Conservation (phyloP, 768 basidiomycete species). For the Pleurotus citrinopileatus region DNA sequence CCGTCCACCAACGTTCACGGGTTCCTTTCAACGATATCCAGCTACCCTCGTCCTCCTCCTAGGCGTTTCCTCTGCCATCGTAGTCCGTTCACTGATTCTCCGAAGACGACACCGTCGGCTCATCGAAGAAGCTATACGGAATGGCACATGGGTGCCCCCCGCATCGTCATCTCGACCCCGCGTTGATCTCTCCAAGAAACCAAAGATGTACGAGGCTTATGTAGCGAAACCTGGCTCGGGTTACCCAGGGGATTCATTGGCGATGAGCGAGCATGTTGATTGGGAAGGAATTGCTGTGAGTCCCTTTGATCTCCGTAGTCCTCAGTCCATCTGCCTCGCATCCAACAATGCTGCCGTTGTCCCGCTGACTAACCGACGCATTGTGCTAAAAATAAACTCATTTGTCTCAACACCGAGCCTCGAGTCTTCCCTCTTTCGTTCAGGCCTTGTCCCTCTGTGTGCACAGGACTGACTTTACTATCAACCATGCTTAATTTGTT, state of each 20-base stretch:
- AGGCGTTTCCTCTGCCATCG: constrained; percentile 63
- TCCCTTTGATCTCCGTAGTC: not conserved
- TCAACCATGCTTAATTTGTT: not conserved
- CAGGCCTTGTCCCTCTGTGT: no score
- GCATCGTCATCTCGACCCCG: constrained; percentile 17
- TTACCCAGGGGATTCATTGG: not conserved
- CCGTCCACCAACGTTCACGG: not conserved
- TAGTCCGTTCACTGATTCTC: constrained; percentile 62
- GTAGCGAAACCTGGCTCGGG: constrained; percentile 23
- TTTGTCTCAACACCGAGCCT: not conserved
- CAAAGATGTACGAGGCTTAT: constrained; percentile 46
- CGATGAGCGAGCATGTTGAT: constrained; percentile 7
- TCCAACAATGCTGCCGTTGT: not conserved
- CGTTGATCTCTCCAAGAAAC: constrained; percentile 44
- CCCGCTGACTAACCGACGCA: not conserved
- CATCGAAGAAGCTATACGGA: constrained; percentile 61
- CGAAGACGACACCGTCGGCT: constrained; percentile 56
- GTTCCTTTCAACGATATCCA: constrained; percentile 13
- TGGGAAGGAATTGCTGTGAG: constrained; percentile 28
- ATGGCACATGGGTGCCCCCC: constrained; percentile 57
- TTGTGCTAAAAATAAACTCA: not conserved
- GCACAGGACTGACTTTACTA: no score
- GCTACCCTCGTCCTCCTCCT: constrained; percentile 70
- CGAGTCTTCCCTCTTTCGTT: not conserved
- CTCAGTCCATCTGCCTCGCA: not conserved